These are phyloP conservation scores for Schizosaccharomyces lindneri DNA, from an alignment of 805 yeast species.

Conservation along the genomic window DNA sequence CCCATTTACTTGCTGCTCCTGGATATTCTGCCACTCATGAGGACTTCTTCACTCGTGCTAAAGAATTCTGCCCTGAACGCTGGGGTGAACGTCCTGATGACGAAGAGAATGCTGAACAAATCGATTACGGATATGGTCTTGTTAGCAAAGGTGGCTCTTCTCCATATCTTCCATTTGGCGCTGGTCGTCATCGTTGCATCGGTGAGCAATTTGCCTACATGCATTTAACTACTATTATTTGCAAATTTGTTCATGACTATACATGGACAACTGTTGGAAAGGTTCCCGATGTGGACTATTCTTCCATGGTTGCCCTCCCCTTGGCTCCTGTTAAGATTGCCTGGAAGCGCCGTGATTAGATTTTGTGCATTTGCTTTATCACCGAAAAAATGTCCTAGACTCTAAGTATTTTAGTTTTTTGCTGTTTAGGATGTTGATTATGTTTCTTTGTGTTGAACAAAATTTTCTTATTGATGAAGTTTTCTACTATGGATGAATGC, in stretches of 20 bases:
- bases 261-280: conserved; percentile 43
- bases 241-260: conserved; percentile 48
- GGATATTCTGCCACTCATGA: conserved; percentile 69
- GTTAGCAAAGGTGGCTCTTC: conserved; percentile 88
- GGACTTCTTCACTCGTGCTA: conserved; percentile 54
- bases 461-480: too few relatives aligned
- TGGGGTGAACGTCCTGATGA: conserved; percentile 26
- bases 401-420: too few relatives aligned
- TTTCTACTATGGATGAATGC: too few relatives aligned
- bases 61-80: conserved; percentile 57
- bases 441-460: too few relatives aligned
- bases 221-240: conserved; percentile 67
- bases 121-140: conserved; percentile 84
- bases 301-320: conserved; percentile 4
- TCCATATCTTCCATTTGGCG: conserved; percentile 94
- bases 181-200: conserved; percentile 97
- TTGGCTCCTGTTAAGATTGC: neutral
- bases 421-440: too few relatives aligned
- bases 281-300: conserved; percentile 11
- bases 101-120: conserved; percentile 12
- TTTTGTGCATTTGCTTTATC: too few relatives aligned
- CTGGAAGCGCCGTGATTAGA: neutral
- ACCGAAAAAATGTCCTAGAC: too few relatives aligned
- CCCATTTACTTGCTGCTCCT: conserved; percentile 76
- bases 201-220: conserved; percentile 95